Conservation (phyloP, 2,329 filamentous ascomycete species). For the Talaromyces sp. region DNA sequence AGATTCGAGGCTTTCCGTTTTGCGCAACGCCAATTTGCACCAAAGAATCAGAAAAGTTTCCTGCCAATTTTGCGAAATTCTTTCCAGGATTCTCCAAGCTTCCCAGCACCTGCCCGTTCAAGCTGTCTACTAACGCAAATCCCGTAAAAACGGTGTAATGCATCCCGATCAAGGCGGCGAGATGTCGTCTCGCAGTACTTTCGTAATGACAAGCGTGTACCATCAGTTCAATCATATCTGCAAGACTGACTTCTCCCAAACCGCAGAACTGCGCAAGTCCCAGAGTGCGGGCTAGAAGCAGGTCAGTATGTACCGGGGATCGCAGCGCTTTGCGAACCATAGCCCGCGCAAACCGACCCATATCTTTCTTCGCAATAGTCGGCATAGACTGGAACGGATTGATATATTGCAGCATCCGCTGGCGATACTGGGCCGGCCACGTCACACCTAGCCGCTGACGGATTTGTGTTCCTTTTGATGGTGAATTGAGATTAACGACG, state of each 20-base stretch:
- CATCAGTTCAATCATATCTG: constrained; percentile 5
- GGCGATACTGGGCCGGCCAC: background rate
- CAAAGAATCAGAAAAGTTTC: background rate
- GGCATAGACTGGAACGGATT: background rate
- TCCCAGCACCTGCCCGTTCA: background rate
- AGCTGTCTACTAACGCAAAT: background rate
- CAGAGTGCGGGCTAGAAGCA: background rate
- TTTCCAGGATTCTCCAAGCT: background rate
- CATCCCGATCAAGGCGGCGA: background rate
- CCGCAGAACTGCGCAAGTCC: constrained; percentile 5
- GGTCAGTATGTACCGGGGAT: background rate
- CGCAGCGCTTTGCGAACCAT: background rate
- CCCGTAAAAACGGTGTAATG: constrained; percentile 3
- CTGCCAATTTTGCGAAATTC: background rate
- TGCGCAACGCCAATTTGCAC: background rate
- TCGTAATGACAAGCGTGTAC: constrained; percentile 1
- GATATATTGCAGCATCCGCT: background rate
- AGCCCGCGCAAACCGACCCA: constrained; percentile 1
- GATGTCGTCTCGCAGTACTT: background rate
- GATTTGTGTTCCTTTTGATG: background rate
- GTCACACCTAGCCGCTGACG: background rate
- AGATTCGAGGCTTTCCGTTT: background rate
- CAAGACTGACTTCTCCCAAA: background rate
- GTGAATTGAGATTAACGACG: background rate
- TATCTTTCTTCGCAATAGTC: background rate